A percentile compares a stretch with the other conserved stretches of the same genome.
Evolutionary conservation across 306 rosid species (phyloP).

Genomic region (Ammopiptanthus mongolicus): DNA sequence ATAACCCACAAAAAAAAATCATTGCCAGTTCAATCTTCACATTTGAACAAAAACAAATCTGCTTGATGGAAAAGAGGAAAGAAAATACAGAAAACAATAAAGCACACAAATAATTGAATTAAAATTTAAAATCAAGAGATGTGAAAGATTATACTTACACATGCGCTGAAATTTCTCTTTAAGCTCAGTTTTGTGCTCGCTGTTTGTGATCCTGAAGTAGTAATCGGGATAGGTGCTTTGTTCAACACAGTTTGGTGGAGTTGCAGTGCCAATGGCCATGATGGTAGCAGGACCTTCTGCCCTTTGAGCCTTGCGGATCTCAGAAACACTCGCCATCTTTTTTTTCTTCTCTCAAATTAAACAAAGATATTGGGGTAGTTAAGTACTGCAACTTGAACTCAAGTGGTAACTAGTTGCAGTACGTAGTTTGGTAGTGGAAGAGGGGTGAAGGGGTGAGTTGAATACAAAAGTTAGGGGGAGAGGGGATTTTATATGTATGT

Average conservation of each 20-base stretch:
- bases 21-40: background rate
- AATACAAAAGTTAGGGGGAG: background rate
- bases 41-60: too few relatives aligned
- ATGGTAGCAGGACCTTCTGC: conserved; percentile 58
- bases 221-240: conserved; percentile 17
- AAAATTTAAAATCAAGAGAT: background rate
- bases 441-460: background rate
- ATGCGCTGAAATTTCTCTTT: conserved; percentile 52
- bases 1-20: background rate
- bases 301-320: conserved; percentile 49
- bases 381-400: background rate
- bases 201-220: conserved; percentile 9
- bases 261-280: conserved; percentile 57
- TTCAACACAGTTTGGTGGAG: conserved; percentile 12
- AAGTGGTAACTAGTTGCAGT: background rate
- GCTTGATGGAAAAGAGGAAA: too few relatives aligned
- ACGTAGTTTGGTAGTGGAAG: too few relatives aligned
- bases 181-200: conserved; percentile 36
- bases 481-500: background rate
- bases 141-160: background rate
- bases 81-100: too few relatives aligned
- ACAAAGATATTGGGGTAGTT: background rate
- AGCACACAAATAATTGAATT: too few relatives aligned
- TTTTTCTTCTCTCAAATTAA: background rate
- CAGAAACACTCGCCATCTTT: conserved; percentile 52